These are phyloP conservation scores for Kwoniella mangroviensis DNA, from an alignment of 768 basidiomycete genomes.

Conservation along the genomic window DNA sequence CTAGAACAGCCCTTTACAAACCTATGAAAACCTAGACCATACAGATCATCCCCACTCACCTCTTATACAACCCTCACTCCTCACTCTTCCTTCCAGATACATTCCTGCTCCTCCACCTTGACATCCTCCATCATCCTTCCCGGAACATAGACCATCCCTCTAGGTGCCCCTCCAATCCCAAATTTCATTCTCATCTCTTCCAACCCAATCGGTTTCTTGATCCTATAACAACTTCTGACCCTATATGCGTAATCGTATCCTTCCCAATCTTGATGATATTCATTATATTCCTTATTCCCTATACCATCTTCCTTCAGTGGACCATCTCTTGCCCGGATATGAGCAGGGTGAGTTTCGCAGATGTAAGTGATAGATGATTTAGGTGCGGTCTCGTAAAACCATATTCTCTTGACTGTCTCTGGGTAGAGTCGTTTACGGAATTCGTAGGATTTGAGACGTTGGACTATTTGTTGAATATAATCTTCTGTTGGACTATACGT, in stretches of 20 bases:
- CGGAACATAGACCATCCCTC: slow-evolving; percentile 34
- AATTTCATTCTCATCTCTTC: slow-evolving; percentile 18
- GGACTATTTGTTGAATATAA: slow-evolving; percentile 33
- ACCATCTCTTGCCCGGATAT: slow-evolving; percentile 1
- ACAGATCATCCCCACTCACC: too few relatives aligned
- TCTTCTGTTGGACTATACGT: slow-evolving; percentile 23
- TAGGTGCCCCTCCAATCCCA: slow-evolving; percentile 28
- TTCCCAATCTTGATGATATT: slow-evolving; percentile 14
- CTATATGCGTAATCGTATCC: slow-evolving; percentile 36
- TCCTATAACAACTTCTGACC: slow-evolving; percentile 17
- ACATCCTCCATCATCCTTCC: slow-evolving; percentile 21
- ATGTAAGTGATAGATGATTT: slow-evolving; percentile 30
- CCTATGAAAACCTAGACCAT: too few relatives aligned
- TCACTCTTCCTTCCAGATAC: slow-evolving; percentile 9
- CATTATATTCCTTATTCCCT: slow-evolving; percentile 29
- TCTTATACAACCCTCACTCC: background rate
- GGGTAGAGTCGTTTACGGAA: slow-evolving; percentile 34
- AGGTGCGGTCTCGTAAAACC: slow-evolving; percentile 36
- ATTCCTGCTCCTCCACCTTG: slow-evolving; percentile 18
- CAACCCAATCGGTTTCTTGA: slow-evolving; percentile 12
- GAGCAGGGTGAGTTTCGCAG: slow-evolving; percentile 25
- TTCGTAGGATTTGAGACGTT: slow-evolving; percentile 26
- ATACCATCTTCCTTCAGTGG: slow-evolving; percentile 23
- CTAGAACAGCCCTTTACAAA: too few relatives aligned
- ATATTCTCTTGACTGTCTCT: slow-evolving; percentile 23